These are phyloP conservation scores for Pleoardoris graminearum DNA, from an alignment of 2,329 filamentous ascomycete species.

Conservation along the genomic window DNA sequence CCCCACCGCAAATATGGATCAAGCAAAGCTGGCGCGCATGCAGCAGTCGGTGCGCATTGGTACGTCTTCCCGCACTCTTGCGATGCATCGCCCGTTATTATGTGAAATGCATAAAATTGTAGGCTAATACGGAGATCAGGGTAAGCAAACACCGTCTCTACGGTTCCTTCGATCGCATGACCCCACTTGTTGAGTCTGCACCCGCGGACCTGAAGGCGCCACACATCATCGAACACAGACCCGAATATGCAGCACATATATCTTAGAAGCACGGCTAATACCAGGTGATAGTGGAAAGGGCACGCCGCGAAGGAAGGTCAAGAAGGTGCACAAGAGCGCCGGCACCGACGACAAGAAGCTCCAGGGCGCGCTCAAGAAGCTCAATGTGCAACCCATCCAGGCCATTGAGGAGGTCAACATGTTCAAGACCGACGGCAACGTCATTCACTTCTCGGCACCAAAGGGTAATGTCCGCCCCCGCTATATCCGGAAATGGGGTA, in stretches of 20 bases:
- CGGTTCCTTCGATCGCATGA: not conserved
- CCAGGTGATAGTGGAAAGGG: slow-evolving; percentile 78
- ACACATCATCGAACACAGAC: not conserved
- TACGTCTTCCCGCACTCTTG: slow-evolving; percentile 30
- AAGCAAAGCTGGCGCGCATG: slow-evolving; percentile 51
- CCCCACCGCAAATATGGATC: slow-evolving; percentile 50
- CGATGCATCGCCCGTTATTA: not conserved
- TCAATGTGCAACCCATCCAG: slow-evolving; percentile 99
- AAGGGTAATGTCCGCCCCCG: slow-evolving; percentile 71
- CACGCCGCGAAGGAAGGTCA: slow-evolving; percentile 95
- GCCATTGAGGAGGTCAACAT: slow-evolving; percentile 99
- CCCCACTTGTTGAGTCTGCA: not conserved
- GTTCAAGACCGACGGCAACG: slow-evolving; percentile 99
- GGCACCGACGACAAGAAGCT: slow-evolving; percentile 99
- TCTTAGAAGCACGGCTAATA: slow-evolving; percentile 26
- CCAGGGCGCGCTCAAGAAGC: slow-evolving; percentile 95
- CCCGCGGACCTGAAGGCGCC: not conserved
- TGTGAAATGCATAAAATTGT: slow-evolving; percentile 9
- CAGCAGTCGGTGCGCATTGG: slow-evolving; percentile 51
- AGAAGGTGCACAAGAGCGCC: slow-evolving; percentile 92
- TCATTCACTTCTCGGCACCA: slow-evolving; percentile 97
- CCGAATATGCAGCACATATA: not conserved
- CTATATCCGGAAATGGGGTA: not conserved
- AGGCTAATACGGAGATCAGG: slow-evolving; percentile 24
- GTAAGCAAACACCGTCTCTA: slow-evolving; percentile 34